Conservation (phyloP, 2,329 filamentous ascomycete genomes). For the Cladosporium austrohemisphaericum region DNA sequence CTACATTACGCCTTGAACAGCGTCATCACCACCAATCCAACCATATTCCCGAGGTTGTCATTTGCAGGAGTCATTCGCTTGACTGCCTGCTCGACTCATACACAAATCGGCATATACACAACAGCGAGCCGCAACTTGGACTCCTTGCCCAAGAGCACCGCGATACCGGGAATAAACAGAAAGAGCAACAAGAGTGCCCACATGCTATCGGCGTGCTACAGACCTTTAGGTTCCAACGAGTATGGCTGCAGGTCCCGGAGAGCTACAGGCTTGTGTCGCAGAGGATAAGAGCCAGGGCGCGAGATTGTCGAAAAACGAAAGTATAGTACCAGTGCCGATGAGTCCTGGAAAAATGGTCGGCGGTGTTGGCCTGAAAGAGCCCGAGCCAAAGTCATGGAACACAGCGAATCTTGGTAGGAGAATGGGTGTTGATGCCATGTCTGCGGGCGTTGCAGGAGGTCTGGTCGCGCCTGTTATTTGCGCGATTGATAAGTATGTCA, state of each 20-base stretch:
- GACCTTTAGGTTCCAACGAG: slow-evolving; percentile 24
- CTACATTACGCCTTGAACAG: neutral
- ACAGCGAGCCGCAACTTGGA: no score
- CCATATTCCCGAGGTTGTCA: slow-evolving; percentile 1
- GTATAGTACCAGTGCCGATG: slow-evolving; percentile 4
- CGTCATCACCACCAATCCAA: slow-evolving; percentile 6
- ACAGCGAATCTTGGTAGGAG: slow-evolving; percentile 67
- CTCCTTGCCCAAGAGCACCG: no score
- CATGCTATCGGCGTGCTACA: slow-evolving; percentile 13
- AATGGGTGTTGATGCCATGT: slow-evolving; percentile 63
- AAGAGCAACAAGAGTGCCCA: slow-evolving; percentile 6
- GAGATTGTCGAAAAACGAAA: slow-evolving; percentile 6
- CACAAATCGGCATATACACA: neutral
- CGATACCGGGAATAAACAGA: neutral
- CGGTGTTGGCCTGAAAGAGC: slow-evolving; percentile 9
- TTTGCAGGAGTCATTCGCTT: slow-evolving; percentile 9
- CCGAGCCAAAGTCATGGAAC: slow-evolving; percentile 56
- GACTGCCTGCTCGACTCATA: slow-evolving; percentile 3
- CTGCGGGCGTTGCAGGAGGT: slow-evolving; percentile 67
- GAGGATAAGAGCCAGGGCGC: slow-evolving; percentile 9
- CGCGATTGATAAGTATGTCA: slow-evolving; percentile 73
- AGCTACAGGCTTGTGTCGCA: slow-evolving; percentile 16
- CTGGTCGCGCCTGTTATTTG: slow-evolving; percentile 81
- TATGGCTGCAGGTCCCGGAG: slow-evolving; percentile 23
- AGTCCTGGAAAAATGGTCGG: neutral